phyloP scores from a whole-genome alignment of 768 basidiomycete genomes.

The Tulasnella sp. region DNA sequence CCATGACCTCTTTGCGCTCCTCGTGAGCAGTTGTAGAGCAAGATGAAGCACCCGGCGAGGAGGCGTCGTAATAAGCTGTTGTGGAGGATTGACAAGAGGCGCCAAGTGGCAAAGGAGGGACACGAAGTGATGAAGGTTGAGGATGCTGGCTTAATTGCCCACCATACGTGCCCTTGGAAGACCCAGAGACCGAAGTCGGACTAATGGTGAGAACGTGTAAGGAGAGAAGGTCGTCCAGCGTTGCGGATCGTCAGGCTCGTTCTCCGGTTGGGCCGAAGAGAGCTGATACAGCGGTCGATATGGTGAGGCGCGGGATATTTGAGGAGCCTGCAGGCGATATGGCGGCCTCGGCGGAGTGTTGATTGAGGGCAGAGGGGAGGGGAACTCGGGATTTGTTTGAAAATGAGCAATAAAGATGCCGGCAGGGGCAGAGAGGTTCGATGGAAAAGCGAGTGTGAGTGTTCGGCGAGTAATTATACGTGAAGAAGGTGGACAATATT shows the following conservation, averaged over 20 bases:
- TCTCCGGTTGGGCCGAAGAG: neutral
- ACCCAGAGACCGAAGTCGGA: neutral
- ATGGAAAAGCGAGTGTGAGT: neutral
- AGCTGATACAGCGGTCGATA: slow-evolving; percentile 1
- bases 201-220: neutral
- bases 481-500: neutral
- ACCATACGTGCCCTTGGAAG: slow-evolving; percentile 5
- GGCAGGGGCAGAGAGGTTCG: neutral
- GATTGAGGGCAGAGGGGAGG: neutral
- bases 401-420: neutral
- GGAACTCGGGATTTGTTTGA: neutral
- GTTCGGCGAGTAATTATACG: slow-evolving; percentile 6
- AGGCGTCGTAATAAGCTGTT: slow-evolving; percentile 13
- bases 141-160: slow-evolving; percentile 1
- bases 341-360: neutral
- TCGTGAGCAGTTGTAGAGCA: neutral
- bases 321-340: neutral
- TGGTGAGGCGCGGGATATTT: slow-evolving; percentile 4
- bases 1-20: neutral
- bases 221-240: neutral
- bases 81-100: slow-evolving; percentile 6
- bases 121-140: neutral
- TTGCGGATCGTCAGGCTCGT: slow-evolving; percentile 11
- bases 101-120: neutral
- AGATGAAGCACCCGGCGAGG: neutral